phyloP scores from a whole-genome alignment of 495 filamentous ascomycete genomes.

The Xylaria acuta region DNA sequence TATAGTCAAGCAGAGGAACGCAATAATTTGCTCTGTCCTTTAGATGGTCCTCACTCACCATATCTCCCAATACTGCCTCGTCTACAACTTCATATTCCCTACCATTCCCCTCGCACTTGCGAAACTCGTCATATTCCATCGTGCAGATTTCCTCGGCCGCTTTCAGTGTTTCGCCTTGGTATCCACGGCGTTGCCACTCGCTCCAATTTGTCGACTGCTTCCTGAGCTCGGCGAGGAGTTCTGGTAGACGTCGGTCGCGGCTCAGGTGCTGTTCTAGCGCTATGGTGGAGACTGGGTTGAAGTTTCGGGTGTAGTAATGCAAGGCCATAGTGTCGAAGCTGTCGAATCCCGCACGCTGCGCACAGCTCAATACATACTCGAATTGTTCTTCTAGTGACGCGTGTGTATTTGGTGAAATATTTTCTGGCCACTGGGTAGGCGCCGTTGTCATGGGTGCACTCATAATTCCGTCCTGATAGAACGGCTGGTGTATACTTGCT shows the following conservation, averaged over 20 bases:
- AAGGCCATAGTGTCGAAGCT: slow-evolving; percentile 17
- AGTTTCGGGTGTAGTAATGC: slow-evolving; percentile 13
- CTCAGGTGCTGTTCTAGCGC: background rate
- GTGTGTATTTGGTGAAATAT: background rate
- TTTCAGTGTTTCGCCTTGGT: background rate
- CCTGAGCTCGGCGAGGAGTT: slow-evolving; percentile 3
- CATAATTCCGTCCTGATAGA: background rate
- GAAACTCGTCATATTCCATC: slow-evolving; percentile 5
- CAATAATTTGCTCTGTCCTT: background rate
- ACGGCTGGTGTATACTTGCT: background rate
- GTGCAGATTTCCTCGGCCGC: slow-evolving; percentile 9
- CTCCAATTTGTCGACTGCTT: slow-evolving; percentile 6
- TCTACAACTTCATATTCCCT: background rate
- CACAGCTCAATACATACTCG: slow-evolving; percentile 13
- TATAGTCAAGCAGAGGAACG: background rate
- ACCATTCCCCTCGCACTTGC: background rate
- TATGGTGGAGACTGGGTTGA: background rate
- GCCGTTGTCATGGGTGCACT: background rate
- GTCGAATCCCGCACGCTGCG: slow-evolving; percentile 12
- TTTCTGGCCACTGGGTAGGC: background rate
- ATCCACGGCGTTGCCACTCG: background rate
- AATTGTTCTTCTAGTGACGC: slow-evolving; percentile 5
- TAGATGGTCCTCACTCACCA: slow-evolving; percentile 11
- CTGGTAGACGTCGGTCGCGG: background rate
- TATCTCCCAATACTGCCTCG: background rate